Base-by-base conservation (phyloP, 2,329 filamentous ascomycete species). In the Cercospora nicotianae region DNA sequence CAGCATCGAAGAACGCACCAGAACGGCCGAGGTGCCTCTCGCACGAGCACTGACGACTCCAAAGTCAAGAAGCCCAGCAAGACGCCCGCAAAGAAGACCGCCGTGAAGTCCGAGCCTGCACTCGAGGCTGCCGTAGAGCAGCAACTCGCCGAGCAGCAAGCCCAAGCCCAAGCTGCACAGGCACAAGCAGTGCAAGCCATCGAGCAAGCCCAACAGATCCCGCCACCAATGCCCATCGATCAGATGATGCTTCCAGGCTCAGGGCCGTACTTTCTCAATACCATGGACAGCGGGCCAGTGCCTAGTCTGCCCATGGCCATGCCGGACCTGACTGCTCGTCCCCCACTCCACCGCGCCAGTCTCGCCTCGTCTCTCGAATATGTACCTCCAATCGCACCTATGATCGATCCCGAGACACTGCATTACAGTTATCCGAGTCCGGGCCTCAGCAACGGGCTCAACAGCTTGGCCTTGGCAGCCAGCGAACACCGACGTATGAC, bases 1-100 rank as follows among this genome's bases (percentile, higher is more conserved):
- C 91, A 93, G 80, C 91, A 94, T 75, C 85, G 92, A 31, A 87
- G 91, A 74, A 93, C 91, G 0, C 91, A 94, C 78, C 90, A 87
- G 70, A 83, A 80, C 69, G 83, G 82, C 4, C 82, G 83, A 63
- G 81, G 79, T 59, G 76, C 80, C 8, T 74, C 76, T 39, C 76
- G 77, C 23, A 80, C 80, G 61, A 70, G 75, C n/a, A 80, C 76
- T 60, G 81, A 83, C 62, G 81, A 82, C 63, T 77, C 80, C 70
- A 81, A 81, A 68, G 77, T 79, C 63, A 82, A 82, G 73, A 83
- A 83, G 74, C 66, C 74, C n/a, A 77, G 78, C 45, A 82, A 81
- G 72, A 68, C 70, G n/a, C 58, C 70, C 5, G 51, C 73, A 6
- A 78, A 76, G 69, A 79, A 78, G 71, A 64, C 72, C 12, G 53